Base-by-base conservation (phyloP, 2,329 filamentous ascomycete species). In the Exophiala bonariae region DNA sequence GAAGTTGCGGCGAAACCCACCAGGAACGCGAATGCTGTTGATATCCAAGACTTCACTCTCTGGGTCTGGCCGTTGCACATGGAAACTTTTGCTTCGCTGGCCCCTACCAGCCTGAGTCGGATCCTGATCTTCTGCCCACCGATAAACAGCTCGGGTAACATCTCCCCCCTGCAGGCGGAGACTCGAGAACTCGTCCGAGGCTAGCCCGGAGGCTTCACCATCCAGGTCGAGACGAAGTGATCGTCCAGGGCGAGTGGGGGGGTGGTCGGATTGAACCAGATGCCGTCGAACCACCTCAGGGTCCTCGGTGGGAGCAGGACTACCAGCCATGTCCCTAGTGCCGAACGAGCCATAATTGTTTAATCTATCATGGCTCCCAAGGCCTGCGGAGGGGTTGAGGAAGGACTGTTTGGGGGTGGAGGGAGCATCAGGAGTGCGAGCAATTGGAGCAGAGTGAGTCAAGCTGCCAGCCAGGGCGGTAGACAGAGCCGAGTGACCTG, bases 121-220 rank as follows among this genome's bases (percentile, higher is more conserved):
- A 63, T 95, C 85, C 41, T 87, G 87, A 65, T 95, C 88, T 66
- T 97, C 90, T 4, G 90, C 89, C 89, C 95, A 99, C 59, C 89
- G 86, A 74, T 99, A 99, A 60, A 99, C 95, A 44, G 92, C 89
- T 51, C 93, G 79, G 18, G 92, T 96, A 47, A 96, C 86, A 65
- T 99, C 93, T 55, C 93, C 93, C 50, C 93, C 93, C 65, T 97
- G 95, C 37, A 99, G 74, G 63, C 85, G 85, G 65, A 99, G 70
- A 69, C 93, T 97, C 22, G 91, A 96, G 66, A 99, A 99, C 62
- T 95, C 89, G 49, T 93, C 87, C 4, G 85, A 82, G 52, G 82
- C 78, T 13, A 70, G 59, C 61, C 49, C 60, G 41, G 62, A 64
- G 47, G 61, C 68, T 31, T 44, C 54, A 49, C 58, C 63, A 14